A percentile compares a stretch with the other conserved stretches of the same genome.
These are phyloP conservation scores for Globisporangium viniferum DNA, from an alignment of 352 stramenopile genomes.

Conservation along the genomic window DNA sequence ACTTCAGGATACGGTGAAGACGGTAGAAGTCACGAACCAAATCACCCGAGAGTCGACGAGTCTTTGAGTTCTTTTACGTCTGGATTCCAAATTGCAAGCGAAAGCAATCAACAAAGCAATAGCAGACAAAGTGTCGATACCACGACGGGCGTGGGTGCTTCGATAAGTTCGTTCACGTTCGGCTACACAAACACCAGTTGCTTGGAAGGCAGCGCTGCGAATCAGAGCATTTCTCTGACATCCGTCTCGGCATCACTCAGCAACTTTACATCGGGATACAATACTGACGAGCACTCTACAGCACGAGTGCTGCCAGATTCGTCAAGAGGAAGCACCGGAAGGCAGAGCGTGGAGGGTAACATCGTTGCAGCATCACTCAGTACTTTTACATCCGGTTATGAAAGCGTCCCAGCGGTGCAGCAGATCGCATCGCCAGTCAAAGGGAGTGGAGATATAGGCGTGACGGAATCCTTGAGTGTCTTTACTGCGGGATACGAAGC, in stretches of 20 bases:
- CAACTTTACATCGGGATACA: conserved; percentile 25
- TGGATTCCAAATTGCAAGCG: conserved; percentile 20
- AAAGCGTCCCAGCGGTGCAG: not conserved
- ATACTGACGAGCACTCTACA: not conserved
- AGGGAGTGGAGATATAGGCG: not conserved
- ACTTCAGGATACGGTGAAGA: conserved; percentile 21
- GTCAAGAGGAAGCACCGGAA: not conserved
- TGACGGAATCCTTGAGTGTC: conserved; percentile 15
- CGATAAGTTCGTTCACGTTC: conserved; percentile 38
- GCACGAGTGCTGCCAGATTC: not conserved
- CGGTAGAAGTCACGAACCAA: conserved; percentile 1
- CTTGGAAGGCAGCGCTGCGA: not conserved
- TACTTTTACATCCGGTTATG: conserved; percentile 23
- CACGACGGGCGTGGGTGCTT: conserved; percentile 19
- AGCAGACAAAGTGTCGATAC: conserved; percentile 18
- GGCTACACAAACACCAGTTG: conserved; percentile 3
- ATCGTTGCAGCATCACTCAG: conserved; percentile 23
- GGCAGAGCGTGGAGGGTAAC: not conserved
- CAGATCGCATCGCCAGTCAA: conserved; percentile 2
- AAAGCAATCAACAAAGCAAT: not conserved
- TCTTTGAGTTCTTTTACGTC: conserved; percentile 42
- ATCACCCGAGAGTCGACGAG: conserved; percentile 16
- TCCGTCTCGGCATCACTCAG: conserved; percentile 24
- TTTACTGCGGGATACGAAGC: conserved; percentile 26
- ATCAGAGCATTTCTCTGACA: conserved; percentile 13